Evolutionary conservation across 768 basidiomycete genomes (phyloP).

Genomic region (Dioszegia crocea): DNA sequence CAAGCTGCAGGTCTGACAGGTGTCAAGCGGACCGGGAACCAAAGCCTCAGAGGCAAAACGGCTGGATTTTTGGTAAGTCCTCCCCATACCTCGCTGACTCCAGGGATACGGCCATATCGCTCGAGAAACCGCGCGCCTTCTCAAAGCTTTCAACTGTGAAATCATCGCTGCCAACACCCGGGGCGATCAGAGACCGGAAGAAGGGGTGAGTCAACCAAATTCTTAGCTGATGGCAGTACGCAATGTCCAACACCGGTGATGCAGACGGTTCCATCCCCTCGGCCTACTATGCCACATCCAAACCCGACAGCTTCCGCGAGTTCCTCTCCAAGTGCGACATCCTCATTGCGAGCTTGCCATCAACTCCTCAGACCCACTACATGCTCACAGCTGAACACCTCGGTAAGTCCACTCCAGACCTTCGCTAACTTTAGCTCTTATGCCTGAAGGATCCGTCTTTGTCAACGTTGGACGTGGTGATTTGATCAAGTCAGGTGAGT

Average conservation of each 20-base stretch:
- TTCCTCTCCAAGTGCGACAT: slow-evolving; percentile 37
- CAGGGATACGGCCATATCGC: slow-evolving; percentile 44
- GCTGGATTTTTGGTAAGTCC: slow-evolving; percentile 41
- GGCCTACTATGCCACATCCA: slow-evolving; percentile 29
- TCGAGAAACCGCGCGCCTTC: slow-evolving; percentile 38
- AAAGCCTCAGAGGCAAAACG: slow-evolving; percentile 33
- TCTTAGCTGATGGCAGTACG: slow-evolving; percentile 23
- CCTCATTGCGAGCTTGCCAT: slow-evolving; percentile 40
- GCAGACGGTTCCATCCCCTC: slow-evolving; percentile 30
- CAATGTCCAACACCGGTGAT: slow-evolving; percentile 42
- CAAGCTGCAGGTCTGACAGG: slow-evolving; percentile 9
- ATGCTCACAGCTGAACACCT: slow-evolving; percentile 31
- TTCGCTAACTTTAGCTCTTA: slow-evolving; percentile 10
- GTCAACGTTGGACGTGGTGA: slow-evolving; percentile 50
- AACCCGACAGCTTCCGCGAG: slow-evolving; percentile 23
- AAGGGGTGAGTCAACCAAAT: slow-evolving; percentile 28
- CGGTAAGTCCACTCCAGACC: slow-evolving; percentile 19
- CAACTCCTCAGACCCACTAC: slow-evolving; percentile 31
- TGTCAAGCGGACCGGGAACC: slow-evolving; percentile 11
- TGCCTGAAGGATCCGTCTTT: slow-evolving; percentile 45
- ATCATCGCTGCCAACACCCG: slow-evolving; percentile 45
- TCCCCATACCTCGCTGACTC: not conserved
- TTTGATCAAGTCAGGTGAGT: slow-evolving; percentile 44
- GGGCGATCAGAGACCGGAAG: slow-evolving; percentile 30
- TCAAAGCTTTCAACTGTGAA: slow-evolving; percentile 31